phyloP scores from a whole-genome alignment of 345 rosid species.

The Citrus sp. region DNA sequence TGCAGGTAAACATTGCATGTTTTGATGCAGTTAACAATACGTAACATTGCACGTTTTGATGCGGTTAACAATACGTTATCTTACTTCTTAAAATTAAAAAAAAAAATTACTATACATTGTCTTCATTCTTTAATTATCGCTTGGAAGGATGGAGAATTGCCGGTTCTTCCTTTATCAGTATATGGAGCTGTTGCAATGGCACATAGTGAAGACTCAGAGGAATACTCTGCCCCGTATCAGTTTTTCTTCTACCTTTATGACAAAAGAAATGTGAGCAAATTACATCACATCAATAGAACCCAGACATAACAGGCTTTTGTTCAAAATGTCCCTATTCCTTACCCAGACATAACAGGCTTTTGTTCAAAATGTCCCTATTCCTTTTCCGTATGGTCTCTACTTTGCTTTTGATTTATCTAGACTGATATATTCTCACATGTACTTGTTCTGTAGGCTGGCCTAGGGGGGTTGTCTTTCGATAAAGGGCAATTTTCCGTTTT shows the following conservation, averaged over 20 bases:
- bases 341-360: neutral
- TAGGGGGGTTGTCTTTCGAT: slow-evolving; percentile 90
- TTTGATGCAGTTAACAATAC: neutral
- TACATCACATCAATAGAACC: neutral
- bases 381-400: neutral
- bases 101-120: no score
- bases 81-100: no score
- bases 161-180: slow-evolving; percentile 83
- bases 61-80: neutral
- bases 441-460: slow-evolving; percentile 51
- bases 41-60: neutral
- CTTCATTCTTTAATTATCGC: slow-evolving; percentile 4
- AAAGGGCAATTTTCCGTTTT: slow-evolving; percentile 94
- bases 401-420: neutral
- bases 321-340: neutral
- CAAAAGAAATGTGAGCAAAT: slow-evolving; percentile 67
- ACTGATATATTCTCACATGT: slow-evolving; percentile 6
- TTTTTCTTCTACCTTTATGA: slow-evolving; percentile 91
- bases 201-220: slow-evolving; percentile 76
- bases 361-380: neutral
- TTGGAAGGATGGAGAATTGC: slow-evolving; percentile 80
- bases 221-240: slow-evolving; percentile 84
- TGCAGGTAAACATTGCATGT: neutral
- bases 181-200: slow-evolving; percentile 96
- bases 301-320: neutral